Evolutionary conservation across 495 filamentous ascomycete species (phyloP).

Genomic region (Podospora fimiseda): DNA sequence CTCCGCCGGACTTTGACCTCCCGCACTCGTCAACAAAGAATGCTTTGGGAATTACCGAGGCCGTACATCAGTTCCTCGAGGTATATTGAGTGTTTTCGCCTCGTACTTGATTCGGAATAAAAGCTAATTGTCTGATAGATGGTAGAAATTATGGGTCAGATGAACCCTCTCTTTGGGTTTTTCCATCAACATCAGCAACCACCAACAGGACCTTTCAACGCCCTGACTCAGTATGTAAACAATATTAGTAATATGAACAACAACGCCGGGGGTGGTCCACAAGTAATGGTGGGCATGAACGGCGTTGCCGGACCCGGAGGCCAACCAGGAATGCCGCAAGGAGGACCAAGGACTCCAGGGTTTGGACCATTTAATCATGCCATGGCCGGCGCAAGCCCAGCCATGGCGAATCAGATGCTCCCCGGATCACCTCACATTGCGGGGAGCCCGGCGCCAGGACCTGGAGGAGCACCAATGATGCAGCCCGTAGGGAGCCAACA

Average conservation of each 20-base stretch:
- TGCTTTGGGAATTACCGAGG: slow-evolving; percentile 51
- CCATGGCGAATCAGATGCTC: slow-evolving; percentile 47
- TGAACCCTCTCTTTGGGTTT: slow-evolving; percentile 61
- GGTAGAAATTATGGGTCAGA: slow-evolving; percentile 67
- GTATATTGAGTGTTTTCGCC: slow-evolving; percentile 38
- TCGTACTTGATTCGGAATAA: background rate
- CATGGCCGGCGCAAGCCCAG: slow-evolving; percentile 52
- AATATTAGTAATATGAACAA: no score
- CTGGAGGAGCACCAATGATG: slow-evolving; percentile 62
- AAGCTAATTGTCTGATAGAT: slow-evolving; percentile 40
- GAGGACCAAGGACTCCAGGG: slow-evolving; percentile 41
- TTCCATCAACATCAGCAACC: slow-evolving; percentile 53
- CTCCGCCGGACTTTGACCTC: slow-evolving; percentile 52
- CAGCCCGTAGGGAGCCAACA: slow-evolving; percentile 66
- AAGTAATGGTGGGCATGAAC: slow-evolving; percentile 24
- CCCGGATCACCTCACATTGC: slow-evolving; percentile 55
- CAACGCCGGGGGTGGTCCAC: slow-evolving; percentile 16
- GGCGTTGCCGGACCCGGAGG: slow-evolving; percentile 15
- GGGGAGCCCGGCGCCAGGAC: slow-evolving; percentile 49
- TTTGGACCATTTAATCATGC: slow-evolving; percentile 47
- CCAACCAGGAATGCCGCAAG: slow-evolving; percentile 30
- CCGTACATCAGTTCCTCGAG: slow-evolving; percentile 65
- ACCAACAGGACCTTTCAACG: slow-evolving; percentile 51
- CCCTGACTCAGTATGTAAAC: slow-evolving; percentile 55
- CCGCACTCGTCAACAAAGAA: slow-evolving; percentile 58